phyloP scores from a whole-genome alignment of 2,329 filamentous ascomycete genomes.

The Talaromyces sp. region DNA sequence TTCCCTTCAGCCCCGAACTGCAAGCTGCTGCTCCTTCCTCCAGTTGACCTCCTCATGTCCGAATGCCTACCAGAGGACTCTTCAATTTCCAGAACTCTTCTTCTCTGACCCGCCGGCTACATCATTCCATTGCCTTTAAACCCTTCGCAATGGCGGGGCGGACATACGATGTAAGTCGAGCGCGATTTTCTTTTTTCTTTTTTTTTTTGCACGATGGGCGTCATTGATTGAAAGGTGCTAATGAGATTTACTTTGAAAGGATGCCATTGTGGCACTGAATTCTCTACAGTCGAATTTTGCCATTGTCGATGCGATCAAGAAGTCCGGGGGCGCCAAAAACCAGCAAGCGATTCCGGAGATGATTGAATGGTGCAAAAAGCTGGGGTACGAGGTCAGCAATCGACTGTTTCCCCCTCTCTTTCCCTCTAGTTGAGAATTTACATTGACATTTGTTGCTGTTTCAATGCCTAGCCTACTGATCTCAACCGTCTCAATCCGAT shows the following conservation, averaged over 20 bases:
- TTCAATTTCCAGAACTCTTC: conserved; percentile 16
- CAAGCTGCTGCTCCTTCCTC: background rate
- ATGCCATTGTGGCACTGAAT: conserved; percentile 69
- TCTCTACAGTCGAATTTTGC: conserved; percentile 74
- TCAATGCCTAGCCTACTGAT: conserved; percentile 49
- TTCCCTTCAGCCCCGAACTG: background rate
- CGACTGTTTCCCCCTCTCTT: background rate
- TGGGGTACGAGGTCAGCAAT: conserved; percentile 65
- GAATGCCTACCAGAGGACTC: conserved; percentile 8
- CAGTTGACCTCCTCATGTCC: background rate
- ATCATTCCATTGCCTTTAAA: conserved; percentile 25
- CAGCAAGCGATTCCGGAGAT: conserved; percentile 74
- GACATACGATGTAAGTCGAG: conserved; percentile 30
- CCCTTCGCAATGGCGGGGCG: conserved; percentile 30
- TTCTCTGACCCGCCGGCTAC: conserved; percentile 16
- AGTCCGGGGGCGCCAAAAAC: conserved; percentile 69
- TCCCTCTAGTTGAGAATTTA: background rate
- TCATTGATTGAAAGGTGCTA: background rate
- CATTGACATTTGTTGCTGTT: background rate
- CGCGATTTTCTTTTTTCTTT: no score
- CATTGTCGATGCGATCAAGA: conserved; percentile 69
- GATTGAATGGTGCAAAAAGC: conserved; percentile 67
- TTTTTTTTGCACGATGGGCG: background rate
- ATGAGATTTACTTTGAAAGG: conserved; percentile 32
- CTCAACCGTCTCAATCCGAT: conserved; percentile 59